Conservation (phyloP, 2,329 filamentous ascomycete genomes). For the Pleurostoma richardsiae region DNA sequence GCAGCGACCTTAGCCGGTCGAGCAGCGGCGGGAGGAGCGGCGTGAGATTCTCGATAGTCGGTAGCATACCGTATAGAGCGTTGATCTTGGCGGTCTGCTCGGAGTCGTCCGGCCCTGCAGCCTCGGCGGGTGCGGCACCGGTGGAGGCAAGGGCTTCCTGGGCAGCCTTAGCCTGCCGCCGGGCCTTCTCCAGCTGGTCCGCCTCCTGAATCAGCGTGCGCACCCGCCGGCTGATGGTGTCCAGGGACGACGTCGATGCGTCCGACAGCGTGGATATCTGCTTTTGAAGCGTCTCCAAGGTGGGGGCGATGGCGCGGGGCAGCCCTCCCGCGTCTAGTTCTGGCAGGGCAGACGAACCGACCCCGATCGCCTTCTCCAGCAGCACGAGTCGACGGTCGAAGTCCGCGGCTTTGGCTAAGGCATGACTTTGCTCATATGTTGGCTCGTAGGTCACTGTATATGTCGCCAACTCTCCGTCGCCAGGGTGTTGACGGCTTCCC, state of each 20-base stretch:
- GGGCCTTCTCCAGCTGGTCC: slow-evolving; percentile 62
- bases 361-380: slow-evolving; percentile 76
- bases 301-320: slow-evolving; percentile 71
- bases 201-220: slow-evolving; percentile 68
- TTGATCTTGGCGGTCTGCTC: slow-evolving; percentile 86
- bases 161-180: slow-evolving; percentile 55
- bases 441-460: slow-evolving; percentile 63
- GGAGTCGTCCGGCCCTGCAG: slow-evolving; percentile 36
- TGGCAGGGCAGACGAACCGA: slow-evolving; percentile 64
- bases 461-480: slow-evolving; percentile 33
- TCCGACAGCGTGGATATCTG: slow-evolving; percentile 73
- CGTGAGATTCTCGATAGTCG: slow-evolving; percentile 80
- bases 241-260: slow-evolving; percentile 67
- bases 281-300: slow-evolving; percentile 73
- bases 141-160: slow-evolving; percentile 52
- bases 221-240: slow-evolving; percentile 65
- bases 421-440: slow-evolving; percentile 62
- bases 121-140: slow-evolving; percentile 33
- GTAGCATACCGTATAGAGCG: slow-evolving; percentile 80
- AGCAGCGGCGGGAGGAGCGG: slow-evolving; percentile 82
- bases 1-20: slow-evolving; percentile 77
- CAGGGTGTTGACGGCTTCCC: slow-evolving; percentile 16
- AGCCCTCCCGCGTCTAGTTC: slow-evolving; percentile 53
- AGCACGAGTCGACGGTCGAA: slow-evolving; percentile 78
- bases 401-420: slow-evolving; percentile 74